phyloP scores from a whole-genome alignment of 345 rosid species.

The Conringia planisiliqua region DNA sequence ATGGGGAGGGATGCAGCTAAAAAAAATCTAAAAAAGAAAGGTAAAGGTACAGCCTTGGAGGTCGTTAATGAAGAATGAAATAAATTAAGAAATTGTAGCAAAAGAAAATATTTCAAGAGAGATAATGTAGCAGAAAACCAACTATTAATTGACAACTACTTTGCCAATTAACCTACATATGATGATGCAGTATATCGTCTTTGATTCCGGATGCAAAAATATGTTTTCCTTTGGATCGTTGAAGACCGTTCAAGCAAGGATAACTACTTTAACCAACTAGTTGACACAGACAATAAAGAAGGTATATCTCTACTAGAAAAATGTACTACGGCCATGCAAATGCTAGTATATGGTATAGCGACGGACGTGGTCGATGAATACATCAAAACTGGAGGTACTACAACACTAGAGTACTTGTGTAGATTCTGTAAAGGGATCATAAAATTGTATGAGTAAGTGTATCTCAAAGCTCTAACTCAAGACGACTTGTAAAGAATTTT shows the following conservation, averaged over 20 bases:
- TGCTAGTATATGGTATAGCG: neutral
- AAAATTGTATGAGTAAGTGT: neutral
- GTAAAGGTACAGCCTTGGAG: too few relatives aligned
- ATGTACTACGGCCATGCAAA: neutral
- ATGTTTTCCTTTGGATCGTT: neutral
- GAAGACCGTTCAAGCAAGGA: neutral
- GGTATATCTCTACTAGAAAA: neutral
- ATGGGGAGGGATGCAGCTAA: too few relatives aligned
- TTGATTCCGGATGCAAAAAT: too few relatives aligned
- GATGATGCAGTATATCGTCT: too few relatives aligned
- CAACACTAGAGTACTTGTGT: neutral
- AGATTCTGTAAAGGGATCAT: neutral
- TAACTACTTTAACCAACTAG: neutral
- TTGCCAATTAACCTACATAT: too few relatives aligned
- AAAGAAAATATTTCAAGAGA: too few relatives aligned
- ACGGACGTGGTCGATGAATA: neutral
- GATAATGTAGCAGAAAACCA: too few relatives aligned
- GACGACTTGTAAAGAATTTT: neutral
- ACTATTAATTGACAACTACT: too few relatives aligned
- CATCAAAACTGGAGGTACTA: neutral
- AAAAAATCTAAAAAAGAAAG: too few relatives aligned
- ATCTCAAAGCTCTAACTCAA: neutral
- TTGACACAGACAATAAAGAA: neutral
- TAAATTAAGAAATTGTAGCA: neutral
- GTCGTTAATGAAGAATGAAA: too few relatives aligned